phyloP scores from a whole-genome alignment of 2,329 filamentous ascomycete genomes.

The Aplosporella prunicola region DNA sequence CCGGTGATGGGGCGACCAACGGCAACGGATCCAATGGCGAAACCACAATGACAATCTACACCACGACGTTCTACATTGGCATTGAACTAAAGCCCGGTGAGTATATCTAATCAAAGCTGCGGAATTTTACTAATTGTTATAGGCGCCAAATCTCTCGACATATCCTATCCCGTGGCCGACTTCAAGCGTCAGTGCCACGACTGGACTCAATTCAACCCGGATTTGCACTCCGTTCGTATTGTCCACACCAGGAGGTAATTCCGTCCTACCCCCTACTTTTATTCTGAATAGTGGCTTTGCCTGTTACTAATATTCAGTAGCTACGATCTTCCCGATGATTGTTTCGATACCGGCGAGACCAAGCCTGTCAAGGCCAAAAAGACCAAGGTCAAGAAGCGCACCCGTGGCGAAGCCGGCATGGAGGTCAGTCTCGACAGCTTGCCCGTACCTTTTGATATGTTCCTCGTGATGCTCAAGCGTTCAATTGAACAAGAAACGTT shows the following conservation, averaged over 20 bases:
- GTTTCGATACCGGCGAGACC: slow-evolving; percentile 71
- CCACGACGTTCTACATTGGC: slow-evolving; percentile 90
- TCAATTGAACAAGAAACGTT: no score
- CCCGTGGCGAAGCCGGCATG: slow-evolving; percentile 9
- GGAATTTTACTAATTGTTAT: slow-evolving; percentile 27
- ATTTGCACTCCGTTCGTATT: slow-evolving; percentile 70
- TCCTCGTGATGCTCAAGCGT: no score
- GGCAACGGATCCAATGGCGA: slow-evolving; percentile 31
- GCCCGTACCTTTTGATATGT: slow-evolving; percentile 1
- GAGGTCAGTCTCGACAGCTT: slow-evolving; percentile 9
- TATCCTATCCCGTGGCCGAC: slow-evolving; percentile 71
- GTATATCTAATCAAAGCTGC: slow-evolving; percentile 22
- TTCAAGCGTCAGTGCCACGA: slow-evolving; percentile 76
- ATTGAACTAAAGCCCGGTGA: slow-evolving; percentile 68
- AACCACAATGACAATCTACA: slow-evolving; percentile 55
- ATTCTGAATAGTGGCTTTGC: background rate
- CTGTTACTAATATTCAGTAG: slow-evolving; percentile 39
- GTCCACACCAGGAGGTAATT: slow-evolving; percentile 76
- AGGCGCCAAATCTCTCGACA: slow-evolving; percentile 63
- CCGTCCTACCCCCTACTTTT: no score
- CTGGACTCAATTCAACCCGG: slow-evolving; percentile 65
- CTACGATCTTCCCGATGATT: slow-evolving; percentile 78
- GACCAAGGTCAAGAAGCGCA: slow-evolving; percentile 21
- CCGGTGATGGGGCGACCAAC: slow-evolving; percentile 30
- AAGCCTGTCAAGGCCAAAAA: slow-evolving; percentile 36